Base-by-base conservation (phyloP, 2,329 filamentous ascomycete species). In the Penicillium sp. region DNA sequence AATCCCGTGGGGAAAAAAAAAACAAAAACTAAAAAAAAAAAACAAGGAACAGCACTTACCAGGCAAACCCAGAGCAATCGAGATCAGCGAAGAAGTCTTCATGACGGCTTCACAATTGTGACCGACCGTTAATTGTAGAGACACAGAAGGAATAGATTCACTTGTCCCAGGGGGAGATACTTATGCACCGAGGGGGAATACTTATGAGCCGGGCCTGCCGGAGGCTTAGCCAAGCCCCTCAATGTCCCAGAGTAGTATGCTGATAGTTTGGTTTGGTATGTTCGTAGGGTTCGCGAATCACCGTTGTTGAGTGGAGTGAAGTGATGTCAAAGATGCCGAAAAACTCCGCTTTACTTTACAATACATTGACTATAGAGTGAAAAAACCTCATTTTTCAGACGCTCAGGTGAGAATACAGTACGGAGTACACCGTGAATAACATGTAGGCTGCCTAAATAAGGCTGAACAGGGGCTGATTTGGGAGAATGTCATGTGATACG, bases 131-230 rank as follows among this genome's bases (percentile, higher is more conserved):
- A 27, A 41, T 13, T 11, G n/a, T 3, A 47, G 16, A 19, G n/a
- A n/a, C 23, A 9, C 6, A 23, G 21, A 45, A 29, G 34, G 31
- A 58, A 44, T 33, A 33, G 31, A 15, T 21, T 41, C 44, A 34
- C 19, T 38, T 41, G 25, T 27, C 6, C 49, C 43, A 58, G 49
- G 60, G 56, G 36, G 43, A 34, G 21, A 53, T 62, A 58, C 64
- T 63, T 65, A 66, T 63, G 60, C 58, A 47, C 45, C 58, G 58
- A 60, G 60, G 44, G 19, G 31, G 19, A 47, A 51, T 58, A 56
- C 64, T 61, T 65, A 65, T 61, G 60, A 57, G 31, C 52, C 64
- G 64, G 64, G 55, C 27, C 31, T 27, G 41, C 61, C 64, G 64
- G 64, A 61, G 58, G 60, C 47, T 53, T 36, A 60, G 56, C 55